These are phyloP conservation scores for Plasmodium blacklocki DNA, from an alignment of 169 alveolate species.

Conservation along the genomic window DNA sequence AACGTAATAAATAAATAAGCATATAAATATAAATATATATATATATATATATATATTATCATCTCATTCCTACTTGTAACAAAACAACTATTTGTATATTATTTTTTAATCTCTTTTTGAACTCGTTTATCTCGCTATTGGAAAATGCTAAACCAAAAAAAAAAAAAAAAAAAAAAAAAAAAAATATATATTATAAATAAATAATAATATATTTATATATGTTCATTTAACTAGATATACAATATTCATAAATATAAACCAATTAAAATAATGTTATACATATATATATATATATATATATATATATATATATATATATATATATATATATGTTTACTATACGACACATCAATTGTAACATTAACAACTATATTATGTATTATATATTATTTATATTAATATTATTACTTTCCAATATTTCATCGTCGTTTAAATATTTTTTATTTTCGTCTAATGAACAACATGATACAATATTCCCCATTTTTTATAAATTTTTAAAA, in stretches of 20 bases:
- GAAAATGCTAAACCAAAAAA: slow-evolving; percentile 46
- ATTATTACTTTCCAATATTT: slow-evolving; percentile 71
- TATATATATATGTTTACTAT: too few relatives aligned
- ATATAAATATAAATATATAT: background rate
- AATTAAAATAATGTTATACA: background rate
- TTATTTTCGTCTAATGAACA: slow-evolving; percentile 72
- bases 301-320: too few relatives aligned
- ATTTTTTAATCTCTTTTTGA: slow-evolving; percentile 69
- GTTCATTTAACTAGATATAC: background rate
- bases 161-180: slow-evolving; percentile 17
- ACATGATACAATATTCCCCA: slow-evolving; percentile 75
- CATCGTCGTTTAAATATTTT: slow-evolving; percentile 73
- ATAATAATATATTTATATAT: slow-evolving; percentile 1
- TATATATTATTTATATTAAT: too few relatives aligned
- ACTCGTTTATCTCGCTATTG: slow-evolving; percentile 55
- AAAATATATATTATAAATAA: background rate
- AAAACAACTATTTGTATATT: slow-evolving; percentile 70
- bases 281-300: background rate
- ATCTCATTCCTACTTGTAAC: slow-evolving; percentile 42
- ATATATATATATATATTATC: background rate
- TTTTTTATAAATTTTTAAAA: background rate
- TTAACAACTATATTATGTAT: background rate
- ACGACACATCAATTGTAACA: background rate
- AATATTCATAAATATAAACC: background rate
- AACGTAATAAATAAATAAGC: slow-evolving; percentile 9